Base-by-base conservation (phyloP, 2,329 filamentous ascomycete genomes). In the Ophiostoma himal-ulmi region DNA sequence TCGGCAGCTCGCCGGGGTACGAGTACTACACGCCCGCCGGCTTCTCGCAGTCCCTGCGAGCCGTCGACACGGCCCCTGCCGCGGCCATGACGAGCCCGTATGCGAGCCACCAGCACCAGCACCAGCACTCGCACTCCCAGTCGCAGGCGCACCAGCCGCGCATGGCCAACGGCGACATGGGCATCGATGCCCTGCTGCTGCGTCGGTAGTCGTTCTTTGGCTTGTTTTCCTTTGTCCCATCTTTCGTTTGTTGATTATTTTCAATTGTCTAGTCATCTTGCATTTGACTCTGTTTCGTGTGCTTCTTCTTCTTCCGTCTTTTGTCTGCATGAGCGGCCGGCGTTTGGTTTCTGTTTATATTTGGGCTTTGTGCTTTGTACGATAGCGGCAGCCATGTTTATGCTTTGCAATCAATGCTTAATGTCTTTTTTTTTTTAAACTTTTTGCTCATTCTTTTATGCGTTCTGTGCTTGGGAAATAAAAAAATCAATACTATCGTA, bases 101-200 rank as follows among this genome's bases (percentile, higher is more conserved):
- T 71, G 76, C 85, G 76, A 78, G 87, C 68, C 84, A 89, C 39
- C 84, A 88, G 73, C 86, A 89, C 60, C 77, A 81, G 67, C 85
- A 88, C 52, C 52, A 48, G 44, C 84, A 89, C 39, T 84, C 88
- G 74, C 86, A 89, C 60, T 77, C 81, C 64, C 85, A 88, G 48
- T 5, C 44, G 20, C 52, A 54, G 52, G 22, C 52, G n/a, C 77
- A 82, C 65, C 85, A 88, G 52, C 77, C 65, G 26, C 65, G 65
- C 22, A 67, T 67, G 65, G 11, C 36, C 39, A 22, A 14, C 37
- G 64, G 37, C n/a, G 65, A 67, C 36, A 67, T 67, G 65, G 65
- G 65, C 10, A 67, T 67, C n/a, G 65, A 48, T 48, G 65, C 65
- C 2, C 14, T 67, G 11, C 30, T 62, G 26, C 30, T 44, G 37